Evolutionary conservation across 2,329 filamentous ascomycete species (phyloP).

Genomic region (Nigrospora osmanthi): DNA sequence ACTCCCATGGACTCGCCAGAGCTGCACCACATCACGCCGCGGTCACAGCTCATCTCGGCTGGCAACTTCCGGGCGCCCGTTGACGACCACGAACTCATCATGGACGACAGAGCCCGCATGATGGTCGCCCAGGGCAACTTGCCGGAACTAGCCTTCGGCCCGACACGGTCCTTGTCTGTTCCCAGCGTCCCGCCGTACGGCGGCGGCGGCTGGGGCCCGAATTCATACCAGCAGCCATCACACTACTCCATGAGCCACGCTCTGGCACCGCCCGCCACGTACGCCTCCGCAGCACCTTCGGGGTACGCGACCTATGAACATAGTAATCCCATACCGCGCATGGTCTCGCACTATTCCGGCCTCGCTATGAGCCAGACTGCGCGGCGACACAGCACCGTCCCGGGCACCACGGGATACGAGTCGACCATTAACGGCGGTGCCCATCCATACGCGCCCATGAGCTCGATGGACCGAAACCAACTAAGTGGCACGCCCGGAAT

Average conservation of each 20-base stretch:
- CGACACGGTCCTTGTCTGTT: constrained; percentile 6
- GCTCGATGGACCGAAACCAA: not conserved
- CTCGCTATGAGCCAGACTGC: not conserved
- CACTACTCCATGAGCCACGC: not conserved
- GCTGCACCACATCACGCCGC: constrained; percentile 43
- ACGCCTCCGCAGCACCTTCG: not conserved
- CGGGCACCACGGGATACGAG: not conserved
- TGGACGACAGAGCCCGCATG: constrained; percentile 1
- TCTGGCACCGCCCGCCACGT: constrained; percentile 1
- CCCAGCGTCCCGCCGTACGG: constrained; percentile 1
- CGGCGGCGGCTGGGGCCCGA: not conserved
- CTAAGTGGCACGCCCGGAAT: not conserved
- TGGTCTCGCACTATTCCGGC: not conserved
- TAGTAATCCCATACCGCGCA: not conserved
- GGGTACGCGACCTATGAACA: not conserved
- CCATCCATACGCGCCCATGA: not conserved
- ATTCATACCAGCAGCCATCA: not conserved
- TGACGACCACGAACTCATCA: constrained; percentile 35
- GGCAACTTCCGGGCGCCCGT: constrained; percentile 62
- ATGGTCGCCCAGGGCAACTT: not conserved
- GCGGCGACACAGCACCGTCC: not conserved
- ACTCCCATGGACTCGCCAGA: constrained; percentile 49
- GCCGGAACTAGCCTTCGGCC: not conserved
- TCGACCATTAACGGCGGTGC: not conserved
- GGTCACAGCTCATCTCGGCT: constrained; percentile 48